Base-by-base conservation (phyloP, 139 green algal genomes). In the Diplosphaera chodatii region DNA sequence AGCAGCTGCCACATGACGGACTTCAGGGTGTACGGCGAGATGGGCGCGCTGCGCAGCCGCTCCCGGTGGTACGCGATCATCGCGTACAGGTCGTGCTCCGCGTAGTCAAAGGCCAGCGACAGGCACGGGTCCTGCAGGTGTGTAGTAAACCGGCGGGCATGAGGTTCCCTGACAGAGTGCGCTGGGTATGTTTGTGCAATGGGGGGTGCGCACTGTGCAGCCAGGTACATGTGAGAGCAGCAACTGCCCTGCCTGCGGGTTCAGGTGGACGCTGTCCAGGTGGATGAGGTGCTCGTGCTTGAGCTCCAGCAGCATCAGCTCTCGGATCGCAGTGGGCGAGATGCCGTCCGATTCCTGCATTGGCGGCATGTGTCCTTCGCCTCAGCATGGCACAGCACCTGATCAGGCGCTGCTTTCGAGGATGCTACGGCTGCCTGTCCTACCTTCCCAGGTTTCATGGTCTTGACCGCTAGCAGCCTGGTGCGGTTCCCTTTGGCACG, bases 281-380 rank as follows among this genome's bases (percentile, higher is more conserved):
- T 71, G 71, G 22, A 94, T 78, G 16, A 94, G 80, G 80, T 92
- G 86, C 63, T 80, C 75, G 71, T 94, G 87, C 1, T 37, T 27
- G 72, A 94, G 75, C 75, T 91, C 87, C 55, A 92, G 83, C 76
- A 94, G 80, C 79, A 88, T 87, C 34, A 91, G 87, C 79, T 94
- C 89, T 0, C 89, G 78, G 70, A 94, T 87, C 29, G 85, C 87
- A 0, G 89, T 91, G 5, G 77, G 78, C 10, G 80, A 88, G 22
- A 94, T 67, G 20, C 89, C 89, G 34, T 94, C 85, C 0, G 76
- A 80, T 62, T 90, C 85, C 81, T 90, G 80, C 30, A 55, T n/a
- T n/a, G n/a, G n/a, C n/a, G n/a, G n/a, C n/a, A n/a, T n/a, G n/a
- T n/a, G n/a, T n/a, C n/a, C n/a, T n/a, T n/a, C n/a, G n/a, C n/a